Conservation (phyloP, 306 rosid genomes). For the Prunus padus region DNA sequence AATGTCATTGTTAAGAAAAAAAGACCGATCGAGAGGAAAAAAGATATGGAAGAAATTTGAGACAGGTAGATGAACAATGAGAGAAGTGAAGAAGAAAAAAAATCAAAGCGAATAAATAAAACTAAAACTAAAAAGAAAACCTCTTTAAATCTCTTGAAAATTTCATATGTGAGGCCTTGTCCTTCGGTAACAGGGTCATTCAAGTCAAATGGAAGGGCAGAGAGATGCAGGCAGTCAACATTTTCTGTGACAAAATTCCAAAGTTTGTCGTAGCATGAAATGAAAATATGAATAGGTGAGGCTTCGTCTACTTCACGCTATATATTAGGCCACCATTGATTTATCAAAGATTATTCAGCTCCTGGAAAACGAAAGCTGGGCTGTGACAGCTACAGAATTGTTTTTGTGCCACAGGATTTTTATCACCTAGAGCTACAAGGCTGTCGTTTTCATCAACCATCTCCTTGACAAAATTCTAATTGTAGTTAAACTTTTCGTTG, state of each 20-base stretch:
- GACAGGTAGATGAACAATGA: neutral
- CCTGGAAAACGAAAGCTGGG: constrained; percentile 10
- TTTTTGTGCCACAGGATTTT: neutral
- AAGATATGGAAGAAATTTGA: neutral
- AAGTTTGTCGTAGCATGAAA: neutral
- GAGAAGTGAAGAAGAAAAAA: neutral
- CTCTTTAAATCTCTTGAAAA: neutral
- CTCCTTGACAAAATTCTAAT: neutral
- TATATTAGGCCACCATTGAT: neutral
- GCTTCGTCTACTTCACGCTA: constrained; percentile 10
- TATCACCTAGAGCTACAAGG: neutral
- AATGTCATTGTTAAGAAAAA: neutral
- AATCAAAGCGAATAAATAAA: no score
- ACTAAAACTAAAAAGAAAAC: neutral
- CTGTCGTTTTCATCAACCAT: neutral
- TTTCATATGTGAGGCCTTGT: neutral
- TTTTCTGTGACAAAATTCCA: constrained; percentile 5
- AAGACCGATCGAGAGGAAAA: neutral
- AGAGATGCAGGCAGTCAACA: neutral
- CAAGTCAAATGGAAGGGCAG: neutral
- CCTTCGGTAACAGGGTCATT: neutral
- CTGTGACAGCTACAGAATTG: neutral
- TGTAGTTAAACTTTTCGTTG: neutral
- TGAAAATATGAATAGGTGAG: neutral
- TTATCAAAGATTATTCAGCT: neutral